Evolutionary conservation across 345 rosid species (phyloP).

Genomic region (Populus simonii): DNA sequence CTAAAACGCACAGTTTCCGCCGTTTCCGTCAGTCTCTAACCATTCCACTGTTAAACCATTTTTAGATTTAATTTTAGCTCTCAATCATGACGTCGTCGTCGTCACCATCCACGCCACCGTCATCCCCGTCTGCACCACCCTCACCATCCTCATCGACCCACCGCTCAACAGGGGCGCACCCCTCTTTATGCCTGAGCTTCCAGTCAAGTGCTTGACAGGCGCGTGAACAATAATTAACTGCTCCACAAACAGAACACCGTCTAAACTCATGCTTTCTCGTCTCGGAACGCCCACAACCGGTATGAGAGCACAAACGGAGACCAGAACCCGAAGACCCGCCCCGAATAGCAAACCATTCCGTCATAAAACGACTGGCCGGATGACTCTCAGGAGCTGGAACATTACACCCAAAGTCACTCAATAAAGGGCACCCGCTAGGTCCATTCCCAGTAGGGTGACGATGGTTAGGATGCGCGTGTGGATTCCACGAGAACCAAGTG

Average conservation of each 20-base stretch:
- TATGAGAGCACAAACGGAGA: constrained; percentile 75
- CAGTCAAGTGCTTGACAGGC: constrained; percentile 97
- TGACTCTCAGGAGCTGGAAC: constrained; percentile 91
- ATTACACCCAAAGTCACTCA: constrained; percentile 95
- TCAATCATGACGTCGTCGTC: constrained; percentile 31
- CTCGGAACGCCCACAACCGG: constrained; percentile 87
- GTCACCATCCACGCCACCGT: constrained; percentile 29
- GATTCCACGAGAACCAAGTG: constrained; percentile 56
- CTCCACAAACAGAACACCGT: constrained; percentile 90
- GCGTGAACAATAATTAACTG: constrained; percentile 90
- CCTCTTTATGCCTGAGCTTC: constrained; percentile 83
- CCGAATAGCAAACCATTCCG: constrained; percentile 64
- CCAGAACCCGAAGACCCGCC: constrained; percentile 47
- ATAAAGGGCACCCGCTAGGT: constrained; percentile 60
- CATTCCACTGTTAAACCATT: neutral
- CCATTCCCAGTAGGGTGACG: constrained; percentile 33
- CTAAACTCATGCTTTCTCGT: constrained; percentile 89
- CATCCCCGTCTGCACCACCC: neutral
- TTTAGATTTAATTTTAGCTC: constrained; percentile 18
- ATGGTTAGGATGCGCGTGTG: constrained; percentile 33
- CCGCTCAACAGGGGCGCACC: constrained; percentile 67
- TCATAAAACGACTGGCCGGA: constrained; percentile 66
- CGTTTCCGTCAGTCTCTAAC: constrained; percentile 10
- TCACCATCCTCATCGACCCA: constrained; percentile 51
- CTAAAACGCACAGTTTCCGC: neutral